Evolutionary conservation across 805 yeast species (phyloP), one percentile per base, ranked within the genome.

Genomic region (Lipomyces lipofer): DNA sequence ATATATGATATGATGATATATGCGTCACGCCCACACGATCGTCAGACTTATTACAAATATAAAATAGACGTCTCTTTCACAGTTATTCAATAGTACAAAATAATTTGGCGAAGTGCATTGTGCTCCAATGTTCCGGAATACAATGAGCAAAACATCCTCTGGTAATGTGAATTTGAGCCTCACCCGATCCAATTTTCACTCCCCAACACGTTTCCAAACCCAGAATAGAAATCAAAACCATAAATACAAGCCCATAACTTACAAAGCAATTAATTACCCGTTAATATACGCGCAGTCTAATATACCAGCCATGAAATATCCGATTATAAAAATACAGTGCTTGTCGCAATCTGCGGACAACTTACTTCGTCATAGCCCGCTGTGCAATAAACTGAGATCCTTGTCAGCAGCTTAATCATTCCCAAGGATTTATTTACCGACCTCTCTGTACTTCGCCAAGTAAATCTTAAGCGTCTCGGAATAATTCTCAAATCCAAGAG

Each of bases 401-500:
- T 27, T 19, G 15, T 15, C 1, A 35, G 24, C n/a, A 6, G 15
- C 9, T 1, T 22, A 15, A 30, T n/a, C n/a, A 30, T n/a, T 15
- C 22, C 19, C 9, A 9, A 17, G 15, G 12, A 25, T 10, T 33
- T 24, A 38, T 7, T 13, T 12, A 38, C 52, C 12, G 40, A 60
- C 64, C 61, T 82, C 84, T 62, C 88, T 69, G 66, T 82, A 83
- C 66, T 83, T 84, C 46, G 88, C 85, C 55, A 83, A 70, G 64
- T 83, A 84, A 38, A 83, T 84, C 64, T 83, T 83, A 60, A 83
- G 74, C 36, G 83, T 84, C 65, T 83, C 88, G 25, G 86, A 78
- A 64, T 84, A 84, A 64, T 83, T 83, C 60, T 83, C 88, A 65
- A 83, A 84, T 9, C 88, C 88, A 29, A 83, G 71, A 7, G 83